Percentiles rank a stretch among this genome's conserved stretches.
Conservation (phyloP, 1,284 basidiomycete genomes). For the Exsudoporus floridanus region DNA sequence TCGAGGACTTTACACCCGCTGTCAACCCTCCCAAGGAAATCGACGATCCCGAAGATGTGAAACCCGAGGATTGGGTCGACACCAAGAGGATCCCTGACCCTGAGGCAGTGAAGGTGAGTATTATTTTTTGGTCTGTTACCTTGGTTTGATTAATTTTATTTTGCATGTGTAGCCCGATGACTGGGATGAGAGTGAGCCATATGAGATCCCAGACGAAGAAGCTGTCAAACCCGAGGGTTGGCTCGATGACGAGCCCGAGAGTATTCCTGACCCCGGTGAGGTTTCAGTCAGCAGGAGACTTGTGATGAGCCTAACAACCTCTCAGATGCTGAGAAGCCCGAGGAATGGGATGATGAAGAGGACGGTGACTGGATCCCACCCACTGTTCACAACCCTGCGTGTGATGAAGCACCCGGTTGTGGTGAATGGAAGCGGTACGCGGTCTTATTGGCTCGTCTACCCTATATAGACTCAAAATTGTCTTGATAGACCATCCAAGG, state of each 20-base stretch:
- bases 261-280: slow-evolving; percentile 83
- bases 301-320: slow-evolving; percentile 7
- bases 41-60: slow-evolving; percentile 88
- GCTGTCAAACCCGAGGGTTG: slow-evolving; percentile 93
- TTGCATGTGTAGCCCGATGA: slow-evolving; percentile 67
- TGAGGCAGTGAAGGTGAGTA: slow-evolving; percentile 73
- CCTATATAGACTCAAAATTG: slow-evolving; percentile 9
- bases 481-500: slow-evolving; percentile 68
- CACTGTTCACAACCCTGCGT: slow-evolving; percentile 85
- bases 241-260: slow-evolving; percentile 86
- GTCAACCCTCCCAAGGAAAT: slow-evolving; percentile 95
- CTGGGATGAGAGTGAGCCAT: slow-evolving; percentile 95
- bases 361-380: slow-evolving; percentile 98
- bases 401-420: slow-evolving; percentile 87
- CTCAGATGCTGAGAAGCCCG: slow-evolving; percentile 88
- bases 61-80: slow-evolving; percentile 95
- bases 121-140: neutral
- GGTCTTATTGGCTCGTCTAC: too few relatives aligned
- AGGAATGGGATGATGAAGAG: slow-evolving; percentile 99
- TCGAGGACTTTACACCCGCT: slow-evolving; percentile 94
- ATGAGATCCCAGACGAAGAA: slow-evolving; percentile 84
- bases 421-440: slow-evolving; percentile 84
- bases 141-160: neutral
- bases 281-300: slow-evolving; percentile 8
- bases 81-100: slow-evolving; percentile 83